Evolutionary conservation across 768 basidiomycete species (phyloP).

Genomic region (Cystofilobasidium macerans): DNA sequence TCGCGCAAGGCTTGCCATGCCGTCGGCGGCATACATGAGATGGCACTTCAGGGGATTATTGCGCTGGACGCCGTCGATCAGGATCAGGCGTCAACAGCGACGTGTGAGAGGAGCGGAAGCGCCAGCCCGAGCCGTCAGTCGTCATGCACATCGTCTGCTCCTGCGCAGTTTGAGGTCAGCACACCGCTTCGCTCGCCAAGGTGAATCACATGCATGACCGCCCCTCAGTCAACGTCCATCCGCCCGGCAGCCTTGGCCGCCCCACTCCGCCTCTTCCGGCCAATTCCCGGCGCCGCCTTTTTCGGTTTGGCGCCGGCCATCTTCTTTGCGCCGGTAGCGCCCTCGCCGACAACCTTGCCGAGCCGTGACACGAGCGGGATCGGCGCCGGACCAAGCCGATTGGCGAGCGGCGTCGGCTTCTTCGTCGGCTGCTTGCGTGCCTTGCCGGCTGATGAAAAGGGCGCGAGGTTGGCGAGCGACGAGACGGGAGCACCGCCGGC

Average conservation of each 20-base stretch:
- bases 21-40: too few relatives aligned
- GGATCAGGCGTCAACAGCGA: too few relatives aligned
- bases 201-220: too few relatives aligned
- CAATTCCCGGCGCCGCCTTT: neutral
- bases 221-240: slow-evolving; percentile 2
- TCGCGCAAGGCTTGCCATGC: too few relatives aligned
- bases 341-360: neutral
- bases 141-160: too few relatives aligned
- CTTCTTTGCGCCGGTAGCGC: neutral
- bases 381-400: neutral
- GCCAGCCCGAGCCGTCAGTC: too few relatives aligned
- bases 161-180: too few relatives aligned
- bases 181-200: too few relatives aligned
- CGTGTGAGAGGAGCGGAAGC: too few relatives aligned
- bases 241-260: neutral
- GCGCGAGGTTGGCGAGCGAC: neutral
- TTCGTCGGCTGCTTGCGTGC: neutral
- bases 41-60: too few relatives aligned
- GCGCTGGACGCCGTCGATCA: too few relatives aligned
- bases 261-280: neutral
- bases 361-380: neutral
- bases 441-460: neutral
- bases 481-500: too few relatives aligned
- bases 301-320: neutral
- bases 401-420: neutral